These are phyloP conservation scores for Ophidiomyces ophidiicola DNA, from an alignment of 2,329 filamentous ascomycete species.

Conservation along the genomic window DNA sequence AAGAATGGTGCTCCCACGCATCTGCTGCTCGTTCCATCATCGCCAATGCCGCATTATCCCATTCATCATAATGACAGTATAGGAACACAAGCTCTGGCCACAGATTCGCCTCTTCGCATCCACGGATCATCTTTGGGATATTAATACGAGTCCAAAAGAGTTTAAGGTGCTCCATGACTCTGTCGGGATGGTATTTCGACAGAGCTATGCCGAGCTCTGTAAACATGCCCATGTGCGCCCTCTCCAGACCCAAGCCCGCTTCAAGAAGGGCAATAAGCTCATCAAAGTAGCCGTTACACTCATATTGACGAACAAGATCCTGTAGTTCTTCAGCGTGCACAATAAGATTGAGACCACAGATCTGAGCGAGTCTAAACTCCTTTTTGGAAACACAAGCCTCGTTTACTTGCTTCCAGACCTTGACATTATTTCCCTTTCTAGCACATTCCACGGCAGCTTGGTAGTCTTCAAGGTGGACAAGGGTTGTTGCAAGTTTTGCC, in stretches of 20 bases:
- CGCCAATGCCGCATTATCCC: constrained; percentile 88
- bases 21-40: constrained; percentile 97
- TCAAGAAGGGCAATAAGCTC: constrained; percentile 91
- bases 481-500: constrained; percentile 94
- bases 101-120: constrained; percentile 84
- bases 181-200: constrained; percentile 87
- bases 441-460: constrained; percentile 96
- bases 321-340: constrained; percentile 92
- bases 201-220: constrained; percentile 84
- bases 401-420: constrained; percentile 98
- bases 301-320: constrained; percentile 90
- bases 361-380: constrained; percentile 96
- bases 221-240: constrained; percentile 94
- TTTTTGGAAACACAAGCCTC: constrained; percentile 93
- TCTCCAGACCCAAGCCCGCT: constrained; percentile 84
- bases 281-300: constrained; percentile 94
- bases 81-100: constrained; percentile 98
- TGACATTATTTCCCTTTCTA: constrained; percentile 96
- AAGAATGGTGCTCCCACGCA: constrained; percentile 98
- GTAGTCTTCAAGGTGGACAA: constrained; percentile 95
- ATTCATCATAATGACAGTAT: constrained; percentile 97
- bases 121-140: constrained; percentile 89
- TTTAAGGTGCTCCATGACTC: constrained; percentile 96
- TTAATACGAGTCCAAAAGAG: constrained; percentile 98
- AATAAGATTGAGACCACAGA: constrained; percentile 95